Conservation (phyloP, 2,329 filamentous ascomycete species). For the Phaeosphaeria sp. region DNA sequence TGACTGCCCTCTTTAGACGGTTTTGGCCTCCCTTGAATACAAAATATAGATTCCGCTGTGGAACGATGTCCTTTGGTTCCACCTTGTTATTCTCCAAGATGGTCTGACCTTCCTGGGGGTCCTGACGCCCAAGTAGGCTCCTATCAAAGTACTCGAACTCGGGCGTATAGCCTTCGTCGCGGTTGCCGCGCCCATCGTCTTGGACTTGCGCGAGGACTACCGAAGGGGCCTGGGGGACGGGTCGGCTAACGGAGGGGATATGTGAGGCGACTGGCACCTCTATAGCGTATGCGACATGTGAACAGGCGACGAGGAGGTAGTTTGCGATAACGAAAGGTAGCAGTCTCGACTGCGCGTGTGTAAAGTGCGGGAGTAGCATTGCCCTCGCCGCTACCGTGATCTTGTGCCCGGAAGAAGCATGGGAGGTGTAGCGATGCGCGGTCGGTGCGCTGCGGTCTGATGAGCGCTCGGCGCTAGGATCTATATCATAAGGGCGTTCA, state of each 20-base stretch:
- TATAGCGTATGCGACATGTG: conserved; percentile 66
- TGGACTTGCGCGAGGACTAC: conserved; percentile 50
- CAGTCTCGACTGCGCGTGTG: conserved; percentile 74
- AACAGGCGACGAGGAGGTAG: conserved; percentile 65
- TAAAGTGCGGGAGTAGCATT: conserved; percentile 61
- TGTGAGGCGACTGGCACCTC: conserved; percentile 51
- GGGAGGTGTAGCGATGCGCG: conserved; percentile 18
- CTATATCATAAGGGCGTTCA: neutral
- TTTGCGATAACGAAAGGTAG: conserved; percentile 70
- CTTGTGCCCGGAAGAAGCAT: conserved; percentile 25
- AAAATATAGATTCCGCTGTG: conserved; percentile 69
- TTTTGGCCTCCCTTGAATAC: conserved; percentile 66
- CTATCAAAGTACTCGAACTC: conserved; percentile 68
- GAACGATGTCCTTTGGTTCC: conserved; percentile 63
- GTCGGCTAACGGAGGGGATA: conserved; percentile 15
- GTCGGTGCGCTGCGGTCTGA: conserved; percentile 17
- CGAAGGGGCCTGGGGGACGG: conserved; percentile 37
- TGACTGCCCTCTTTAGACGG: conserved; percentile 50
- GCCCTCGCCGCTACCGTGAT: conserved; percentile 32
- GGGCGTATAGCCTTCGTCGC: conserved; percentile 59
- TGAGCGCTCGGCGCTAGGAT: neutral
- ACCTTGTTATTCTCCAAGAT: conserved; percentile 71
- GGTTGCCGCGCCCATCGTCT: conserved; percentile 44
- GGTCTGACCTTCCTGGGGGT: conserved; percentile 56
- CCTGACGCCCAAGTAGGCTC: conserved; percentile 67